Evolutionary conservation across 352 stramenopile species (phyloP), one percentile per base, ranked within the genome.

Genomic region (Phytophthora sp.): DNA sequence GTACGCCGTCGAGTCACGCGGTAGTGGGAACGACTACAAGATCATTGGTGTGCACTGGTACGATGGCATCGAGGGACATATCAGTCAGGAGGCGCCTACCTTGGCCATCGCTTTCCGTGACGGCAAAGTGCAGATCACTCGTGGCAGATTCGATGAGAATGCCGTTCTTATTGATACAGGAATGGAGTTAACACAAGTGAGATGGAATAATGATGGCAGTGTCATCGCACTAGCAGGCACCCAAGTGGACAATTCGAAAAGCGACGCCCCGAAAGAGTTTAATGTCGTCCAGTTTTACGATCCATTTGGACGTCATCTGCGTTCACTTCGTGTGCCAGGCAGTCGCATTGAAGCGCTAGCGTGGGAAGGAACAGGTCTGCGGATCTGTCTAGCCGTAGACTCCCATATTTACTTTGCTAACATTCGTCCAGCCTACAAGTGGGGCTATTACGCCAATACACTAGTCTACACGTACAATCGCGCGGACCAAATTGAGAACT

Each of bases 381-480:
- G 93, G 29, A 95, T 98, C 39, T 96, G 94, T 38, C 67, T 98
- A 16, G 95, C 95, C 0, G 93, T 98, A 20, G 95, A 98, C 73
- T 94, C 90, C 18, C 93, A 96, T 79, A 98, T 98, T 51, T 98
- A 97, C 81, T 98, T 98, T 75, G 95, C 94, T 31, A 98, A 98
- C 74, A 95, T 98, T 44, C 89, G 95, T 7, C 91, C 86, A 18
- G 84, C 88, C 35, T 98, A 98, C 80, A 93, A 92, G 42, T 98
- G 91, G 91, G 89, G 89, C 12, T 96, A 88, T 55, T 96, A 96
- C 56, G 69, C 76, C 15, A 90, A 93, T 54, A 96, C 91, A n/a
- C 63, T 98, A 44, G 91, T 95, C 15, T 97, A 97, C 72, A 90
- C 92, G 55, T 97, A 96, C 84, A 93, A 93, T 47, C 89, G 88